Base-by-base conservation (phyloP, 371 early-diverging fungal species). In the Mortierella sp. region DNA sequence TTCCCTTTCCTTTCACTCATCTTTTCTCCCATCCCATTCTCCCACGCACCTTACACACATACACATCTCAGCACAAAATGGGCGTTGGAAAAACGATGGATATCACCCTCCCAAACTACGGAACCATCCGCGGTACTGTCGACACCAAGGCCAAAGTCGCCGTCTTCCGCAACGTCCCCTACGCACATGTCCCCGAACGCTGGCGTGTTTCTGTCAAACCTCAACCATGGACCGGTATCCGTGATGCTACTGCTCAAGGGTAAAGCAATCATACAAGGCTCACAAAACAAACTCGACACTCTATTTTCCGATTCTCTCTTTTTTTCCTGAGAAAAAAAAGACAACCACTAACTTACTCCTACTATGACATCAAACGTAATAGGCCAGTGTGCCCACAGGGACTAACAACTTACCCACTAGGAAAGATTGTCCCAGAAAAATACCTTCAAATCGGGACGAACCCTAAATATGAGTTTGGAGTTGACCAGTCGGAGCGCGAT, bases 161-260 rank as follows among this genome's bases (percentile, higher is more conserved):
- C 11, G 63, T 72, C 16, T 83, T 80, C 55, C 38, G 77, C 48
- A 83, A 83, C 56, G 58, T 83, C n/a, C 84, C 84, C 11, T 83
- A 58, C 35, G 84, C 75, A 0, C 60, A 41, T 4, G 80, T 80
- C 27, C 46, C 18, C 11, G 77, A 83, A 35, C 74, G 84, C 3
- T 83, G 84, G 84, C 49, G 80, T 41, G 83, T 83, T 3, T 80
- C 82, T 11, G 58, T 74, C 68, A 78, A 76, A 29, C 82, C 82
- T 24, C 77, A 82, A 6, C 75, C 86, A 1, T 86, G 86, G 86
- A 43, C 79, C 4, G 83, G 80, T 46, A 29, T 82, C 58, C 77
- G 76, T 1, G 86, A 86, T 75, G 79, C 79, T n/a, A 79, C 82
- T 1, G 68, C 77, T 14, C 79, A 78, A 75, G 82, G 77, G 86